Base-by-base conservation (phyloP, 495 filamentous ascomycete species). In the Podospora comata region DNA sequence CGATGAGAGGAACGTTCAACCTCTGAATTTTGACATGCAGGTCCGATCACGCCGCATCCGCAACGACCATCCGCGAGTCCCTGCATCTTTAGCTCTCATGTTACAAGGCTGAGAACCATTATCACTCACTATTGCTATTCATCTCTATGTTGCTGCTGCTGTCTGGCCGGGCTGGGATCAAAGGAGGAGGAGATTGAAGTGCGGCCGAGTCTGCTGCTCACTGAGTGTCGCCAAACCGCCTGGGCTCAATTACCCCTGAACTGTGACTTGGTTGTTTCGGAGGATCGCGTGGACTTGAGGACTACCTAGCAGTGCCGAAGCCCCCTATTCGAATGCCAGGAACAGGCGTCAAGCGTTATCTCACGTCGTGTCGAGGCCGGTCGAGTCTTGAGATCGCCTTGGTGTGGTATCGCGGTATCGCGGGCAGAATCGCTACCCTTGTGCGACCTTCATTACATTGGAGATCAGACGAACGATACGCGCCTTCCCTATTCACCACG, bases 121-220 rank as follows among this genome's bases (percentile, higher is more conserved):
- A 26, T 20, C 55, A 6, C 23, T 28, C 54, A 19, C 30, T 56
- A 34, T 28, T 59, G 27, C 20, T 44, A 26, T 65, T 28, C 27
- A 70, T 61, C 64, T 71, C 59, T 57, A 74, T 76, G 72, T 70
- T 53, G 62, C 62, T 56, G 59, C 23, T 62, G 60, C 65, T 23
- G 30, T 27, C 57, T 30, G 63, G 55, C 34, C 16, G 27, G 53
- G 28, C 53, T 57, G 58, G 68, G 75, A 65, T 19, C 23, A 69
- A 53, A 66, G 66, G 71, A 19, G 66, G 72, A 69, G 80, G 72
- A 74, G 68, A 48, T 57, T 69, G 61, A 70, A 62, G 34, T 23
- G 68, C 63, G 68, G 67, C 65, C 53, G 63, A 64, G 26, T 44
- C 64, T 48, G 39, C 64, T 48, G 39, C 39, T 48, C 39, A 16